phyloP scores from a whole-genome alignment of 495 filamentous ascomycete species.

The Trichoderma orchidacearum region DNA sequence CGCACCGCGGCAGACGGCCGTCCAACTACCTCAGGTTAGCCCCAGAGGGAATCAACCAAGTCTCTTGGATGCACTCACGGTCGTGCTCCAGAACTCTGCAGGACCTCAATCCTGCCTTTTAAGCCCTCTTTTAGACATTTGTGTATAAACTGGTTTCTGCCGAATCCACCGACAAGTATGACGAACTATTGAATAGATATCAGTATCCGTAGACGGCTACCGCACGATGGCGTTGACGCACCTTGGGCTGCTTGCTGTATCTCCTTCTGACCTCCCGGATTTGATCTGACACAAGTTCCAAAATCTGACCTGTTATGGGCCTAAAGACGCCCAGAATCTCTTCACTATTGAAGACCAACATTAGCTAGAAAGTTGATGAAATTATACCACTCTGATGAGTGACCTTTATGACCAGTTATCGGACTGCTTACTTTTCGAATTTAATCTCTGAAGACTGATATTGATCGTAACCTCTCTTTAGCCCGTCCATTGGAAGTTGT shows the following conservation, averaged over 20 bases:
- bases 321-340: neutral
- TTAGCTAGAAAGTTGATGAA: no score
- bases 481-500: neutral
- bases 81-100: neutral
- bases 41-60: no score
- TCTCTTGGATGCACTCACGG: neutral
- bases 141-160: neutral
- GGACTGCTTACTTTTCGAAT: neutral
- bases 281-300: neutral
- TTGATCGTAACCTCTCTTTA: neutral
- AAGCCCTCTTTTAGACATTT: neutral
- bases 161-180: neutral
- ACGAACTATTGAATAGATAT: neutral
- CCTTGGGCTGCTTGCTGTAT: neutral
- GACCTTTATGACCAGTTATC: neutral
- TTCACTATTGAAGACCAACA: neutral
- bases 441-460: neutral
- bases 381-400: no score
- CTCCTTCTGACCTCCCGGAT: neutral
- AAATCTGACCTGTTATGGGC: neutral
- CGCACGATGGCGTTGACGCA: neutral
- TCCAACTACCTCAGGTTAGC: neutral
- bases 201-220: neutral
- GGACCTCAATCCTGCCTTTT: neutral
- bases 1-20: conserved; percentile 1